These are phyloP conservation scores for Colletotrichum lentis DNA, from an alignment of 2,329 filamentous ascomycete species.

Conservation along the genomic window DNA sequence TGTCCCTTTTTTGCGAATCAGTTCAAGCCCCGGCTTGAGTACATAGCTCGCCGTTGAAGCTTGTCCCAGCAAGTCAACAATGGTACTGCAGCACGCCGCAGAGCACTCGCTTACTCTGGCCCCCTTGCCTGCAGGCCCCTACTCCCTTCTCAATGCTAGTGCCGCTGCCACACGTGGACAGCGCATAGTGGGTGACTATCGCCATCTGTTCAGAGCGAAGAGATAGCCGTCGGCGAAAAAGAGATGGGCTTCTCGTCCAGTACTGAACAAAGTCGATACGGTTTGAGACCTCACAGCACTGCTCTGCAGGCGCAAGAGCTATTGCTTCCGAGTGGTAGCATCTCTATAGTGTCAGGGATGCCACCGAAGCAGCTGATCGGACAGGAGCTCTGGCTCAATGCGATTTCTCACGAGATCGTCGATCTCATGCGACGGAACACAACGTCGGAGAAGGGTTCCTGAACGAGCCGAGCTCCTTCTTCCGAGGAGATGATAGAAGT, in stretches of 20 bases:
- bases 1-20: background rate
- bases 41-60: background rate
- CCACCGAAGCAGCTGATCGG: constrained; percentile 14
- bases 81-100: constrained; percentile 27
- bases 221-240: background rate
- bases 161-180: constrained; percentile 20
- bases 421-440: constrained; percentile 7
- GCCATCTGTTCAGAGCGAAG: background rate
- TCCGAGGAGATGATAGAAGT: background rate
- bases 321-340: background rate
- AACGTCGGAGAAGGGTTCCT: background rate
- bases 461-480: background rate
- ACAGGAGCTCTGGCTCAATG: background rate
- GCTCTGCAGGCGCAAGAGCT: background rate
- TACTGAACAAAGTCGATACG: background rate
- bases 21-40: background rate
- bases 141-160: constrained; percentile 9
- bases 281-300: background rate
- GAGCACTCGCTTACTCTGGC: constrained; percentile 14
- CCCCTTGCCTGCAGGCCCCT: constrained; percentile 13
- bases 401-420: constrained; percentile 12
- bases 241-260: background rate
- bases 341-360: constrained; percentile 15
- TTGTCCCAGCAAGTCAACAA: constrained; percentile 7
- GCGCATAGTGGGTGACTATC: constrained; percentile 17